These are phyloP conservation scores for Candida sanyaensis DNA, from an alignment of 1,139 yeast genomes.

Conservation along the genomic window DNA sequence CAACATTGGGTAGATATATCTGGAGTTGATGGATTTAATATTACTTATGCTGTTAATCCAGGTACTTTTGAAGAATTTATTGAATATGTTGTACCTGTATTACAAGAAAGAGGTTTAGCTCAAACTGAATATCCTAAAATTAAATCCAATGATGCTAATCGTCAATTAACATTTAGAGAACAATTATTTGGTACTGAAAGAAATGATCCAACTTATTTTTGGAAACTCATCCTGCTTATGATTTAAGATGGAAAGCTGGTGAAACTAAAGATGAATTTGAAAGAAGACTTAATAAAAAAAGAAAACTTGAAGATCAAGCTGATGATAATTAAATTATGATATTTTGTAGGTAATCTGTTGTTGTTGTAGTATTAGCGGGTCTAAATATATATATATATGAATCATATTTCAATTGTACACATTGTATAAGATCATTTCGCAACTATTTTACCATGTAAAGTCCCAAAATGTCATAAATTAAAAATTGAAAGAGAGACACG, in stretches of 20 bases:
- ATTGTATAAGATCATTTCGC: no score
- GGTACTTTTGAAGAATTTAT: constrained; percentile 31
- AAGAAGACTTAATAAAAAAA: constrained; percentile 14
- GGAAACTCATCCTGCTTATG: constrained; percentile 38
- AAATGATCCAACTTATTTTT: constrained; percentile 22
- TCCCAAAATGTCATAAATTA: no score
- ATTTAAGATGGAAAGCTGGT: constrained; percentile 40
- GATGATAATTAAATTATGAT: constrained; percentile 2
- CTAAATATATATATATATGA: no score
- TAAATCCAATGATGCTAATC: constrained; percentile 6
- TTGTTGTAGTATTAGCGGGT: no score
- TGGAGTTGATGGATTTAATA: constrained; percentile 32
- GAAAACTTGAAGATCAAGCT: constrained; percentile 8
- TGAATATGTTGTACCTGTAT: constrained; percentile 26
- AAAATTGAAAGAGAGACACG: no score
- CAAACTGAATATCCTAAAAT: constrained; percentile 30
- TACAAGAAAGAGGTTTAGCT: constrained; percentile 25
- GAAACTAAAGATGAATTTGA: constrained; percentile 40
- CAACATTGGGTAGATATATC: constrained; percentile 33
- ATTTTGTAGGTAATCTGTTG: neutral
- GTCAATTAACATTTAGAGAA: constrained; percentile 25
- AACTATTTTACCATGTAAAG: no score
- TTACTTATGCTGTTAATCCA: constrained; percentile 29
- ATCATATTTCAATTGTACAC: no score
- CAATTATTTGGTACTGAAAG: constrained; percentile 26